Evolutionary conservation across 2,329 filamentous ascomycete genomes (phyloP).

Genomic region (Colletotrichum viniferum): DNA sequence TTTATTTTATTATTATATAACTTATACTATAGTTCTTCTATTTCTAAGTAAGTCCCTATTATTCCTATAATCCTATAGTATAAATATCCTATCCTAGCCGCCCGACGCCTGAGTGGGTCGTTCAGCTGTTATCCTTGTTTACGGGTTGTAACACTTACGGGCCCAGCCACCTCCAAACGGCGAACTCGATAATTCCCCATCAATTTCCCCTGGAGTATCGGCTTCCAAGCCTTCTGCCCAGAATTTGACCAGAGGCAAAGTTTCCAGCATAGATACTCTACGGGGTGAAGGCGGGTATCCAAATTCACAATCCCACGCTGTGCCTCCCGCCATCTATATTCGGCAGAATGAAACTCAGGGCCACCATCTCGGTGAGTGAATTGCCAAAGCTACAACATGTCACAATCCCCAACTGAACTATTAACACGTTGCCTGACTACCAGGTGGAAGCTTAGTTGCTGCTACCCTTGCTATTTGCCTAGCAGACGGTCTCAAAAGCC

Average conservation of each 20-base stretch:
- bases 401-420: not conserved
- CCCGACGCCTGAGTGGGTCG: too few relatives aligned
- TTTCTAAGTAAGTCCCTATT: too few relatives aligned
- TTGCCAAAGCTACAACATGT: fast-evolving
- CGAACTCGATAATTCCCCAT: not conserved
- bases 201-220: fast-evolving
- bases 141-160: too few relatives aligned
- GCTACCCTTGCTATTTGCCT: not conserved
- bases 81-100: too few relatives aligned
- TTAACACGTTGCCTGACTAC: not conserved
- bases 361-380: not conserved
- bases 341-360: not conserved
- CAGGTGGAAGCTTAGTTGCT: not conserved
- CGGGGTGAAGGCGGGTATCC: fast-evolving
- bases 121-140: too few relatives aligned
- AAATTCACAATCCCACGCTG: not conserved
- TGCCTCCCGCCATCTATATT: not conserved
- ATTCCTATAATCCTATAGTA: too few relatives aligned
- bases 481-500: not conserved
- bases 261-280: not conserved
- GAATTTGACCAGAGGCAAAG: fast-evolving
- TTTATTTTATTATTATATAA: too few relatives aligned
- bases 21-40: too few relatives aligned
- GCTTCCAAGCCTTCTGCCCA: fast-evolving
- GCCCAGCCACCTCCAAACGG: not conserved